Evolutionary conservation across 2,329 filamentous ascomycete genomes (phyloP).

Genomic region (Madurella fahalii): DNA sequence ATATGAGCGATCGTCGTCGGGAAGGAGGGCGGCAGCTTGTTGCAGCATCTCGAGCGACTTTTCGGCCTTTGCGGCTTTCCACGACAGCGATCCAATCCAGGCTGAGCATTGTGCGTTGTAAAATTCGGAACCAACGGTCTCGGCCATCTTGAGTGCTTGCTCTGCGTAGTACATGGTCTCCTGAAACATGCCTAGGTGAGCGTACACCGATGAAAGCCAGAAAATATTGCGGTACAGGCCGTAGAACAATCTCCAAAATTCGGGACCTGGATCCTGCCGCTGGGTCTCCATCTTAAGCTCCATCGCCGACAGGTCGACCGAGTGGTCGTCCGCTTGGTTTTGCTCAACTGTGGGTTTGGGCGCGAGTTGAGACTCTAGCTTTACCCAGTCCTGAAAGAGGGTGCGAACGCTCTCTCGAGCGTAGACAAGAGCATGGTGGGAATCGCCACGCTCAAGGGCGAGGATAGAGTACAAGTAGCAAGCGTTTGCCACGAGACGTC

Average conservation of each 20-base stretch:
- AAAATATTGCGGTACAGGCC: constrained; percentile 68
- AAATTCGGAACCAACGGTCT: constrained; percentile 59
- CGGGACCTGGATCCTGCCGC: constrained; percentile 49
- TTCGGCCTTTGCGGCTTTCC: constrained; percentile 55
- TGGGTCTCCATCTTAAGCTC: constrained; percentile 26
- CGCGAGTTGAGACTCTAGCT: constrained; percentile 40
- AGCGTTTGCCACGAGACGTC: constrained; percentile 54
- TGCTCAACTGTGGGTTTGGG: constrained; percentile 15
- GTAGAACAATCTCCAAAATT: constrained; percentile 75
- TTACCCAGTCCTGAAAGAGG: constrained; percentile 53
- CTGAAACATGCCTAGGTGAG: constrained; percentile 79
- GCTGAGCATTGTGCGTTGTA: constrained; percentile 52
- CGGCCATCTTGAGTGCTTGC: constrained; percentile 73
- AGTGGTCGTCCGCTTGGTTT: constrained; percentile 24
- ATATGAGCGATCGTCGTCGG: constrained; percentile 42
- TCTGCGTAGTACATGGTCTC: constrained; percentile 87
- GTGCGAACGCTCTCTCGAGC: constrained; percentile 55
- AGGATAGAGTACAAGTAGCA: constrained; percentile 62
- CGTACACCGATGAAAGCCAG: constrained; percentile 73
- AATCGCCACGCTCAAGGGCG: constrained; percentile 57
- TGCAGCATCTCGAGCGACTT: constrained; percentile 54
- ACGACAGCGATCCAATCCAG: constrained; percentile 52
- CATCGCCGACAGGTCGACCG: constrained; percentile 28
- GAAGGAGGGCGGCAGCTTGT: constrained; percentile 50
- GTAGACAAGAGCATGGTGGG: constrained; percentile 53